These are phyloP conservation scores for Alternaria triticina DNA, from an alignment of 2,329 filamentous ascomycete species.

Conservation along the genomic window DNA sequence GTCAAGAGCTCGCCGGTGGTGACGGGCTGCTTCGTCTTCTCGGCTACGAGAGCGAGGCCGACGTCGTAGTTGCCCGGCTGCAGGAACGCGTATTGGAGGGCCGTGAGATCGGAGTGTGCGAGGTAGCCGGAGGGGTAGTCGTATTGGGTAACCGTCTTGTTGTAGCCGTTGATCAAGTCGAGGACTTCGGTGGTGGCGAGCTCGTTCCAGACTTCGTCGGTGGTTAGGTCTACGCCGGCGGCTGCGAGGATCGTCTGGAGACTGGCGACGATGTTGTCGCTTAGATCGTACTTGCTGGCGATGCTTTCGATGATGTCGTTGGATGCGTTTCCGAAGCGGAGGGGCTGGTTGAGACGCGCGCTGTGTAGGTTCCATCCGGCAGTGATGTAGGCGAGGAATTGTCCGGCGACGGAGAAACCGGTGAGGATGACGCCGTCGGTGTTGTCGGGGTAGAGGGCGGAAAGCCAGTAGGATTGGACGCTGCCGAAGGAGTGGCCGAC, in stretches of 20 bases:
- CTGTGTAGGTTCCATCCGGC: conserved; percentile 58
- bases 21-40: conserved; percentile 61
- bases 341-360: conserved; percentile 52
- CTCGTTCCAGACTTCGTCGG: conserved; percentile 35
- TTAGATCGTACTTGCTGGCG: conserved; percentile 15
- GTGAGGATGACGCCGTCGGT: conserved; percentile 67
- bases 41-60: conserved; percentile 56
- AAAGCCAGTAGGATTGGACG: conserved; percentile 62
- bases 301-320: conserved; percentile 15
- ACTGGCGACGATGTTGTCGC: conserved; percentile 17
- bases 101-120: conserved; percentile 53
- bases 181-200: conserved; percentile 38
- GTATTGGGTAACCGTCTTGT: conserved; percentile 27
- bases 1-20: conserved; percentile 66
- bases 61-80: conserved; percentile 62
- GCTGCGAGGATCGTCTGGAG: conserved; percentile 25
- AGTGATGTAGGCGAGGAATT: conserved; percentile 53
- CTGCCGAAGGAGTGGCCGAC: conserved; percentile 71
- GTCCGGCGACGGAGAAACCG: conserved; percentile 61
- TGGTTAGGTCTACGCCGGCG: conserved; percentile 18
- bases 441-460: conserved; percentile 58
- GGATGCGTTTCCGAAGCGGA: conserved; percentile 47
- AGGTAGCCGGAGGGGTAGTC: conserved; percentile 61
- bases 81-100: conserved; percentile 59
- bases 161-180: conserved; percentile 40